phyloP scores from a whole-genome alignment of 1,139 yeast genomes.

The Candida smagusa region DNA sequence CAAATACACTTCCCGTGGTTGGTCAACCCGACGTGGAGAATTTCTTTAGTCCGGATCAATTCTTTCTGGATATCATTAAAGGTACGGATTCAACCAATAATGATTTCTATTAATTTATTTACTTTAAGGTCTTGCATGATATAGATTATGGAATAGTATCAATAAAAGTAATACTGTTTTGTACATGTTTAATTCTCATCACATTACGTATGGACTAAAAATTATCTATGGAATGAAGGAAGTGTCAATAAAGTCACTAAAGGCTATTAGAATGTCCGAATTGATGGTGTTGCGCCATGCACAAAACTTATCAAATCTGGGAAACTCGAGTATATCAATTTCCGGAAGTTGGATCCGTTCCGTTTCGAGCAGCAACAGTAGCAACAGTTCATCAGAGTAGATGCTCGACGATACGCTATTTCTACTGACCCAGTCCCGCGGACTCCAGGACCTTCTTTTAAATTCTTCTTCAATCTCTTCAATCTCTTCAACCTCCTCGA shows the following conservation, averaged over 20 bases:
- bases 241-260: slow-evolving; percentile 1
- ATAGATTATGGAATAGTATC: no score
- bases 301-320: neutral
- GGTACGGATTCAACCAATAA: slow-evolving; percentile 6
- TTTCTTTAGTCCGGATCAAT: slow-evolving; percentile 17
- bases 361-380: neutral
- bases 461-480: neutral
- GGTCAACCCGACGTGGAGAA: slow-evolving; percentile 1
- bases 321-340: neutral
- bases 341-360: neutral
- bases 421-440: neutral
- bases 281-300: neutral
- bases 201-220: neutral
- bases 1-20: slow-evolving; percentile 1
- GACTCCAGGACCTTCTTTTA: neutral
- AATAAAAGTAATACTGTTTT: no score
- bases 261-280: neutral
- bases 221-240: neutral
- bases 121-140: neutral
- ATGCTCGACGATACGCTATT: neutral
- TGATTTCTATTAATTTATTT: slow-evolving; percentile 1
- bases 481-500: no score
- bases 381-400: neutral
- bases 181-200: neutral
- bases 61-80: slow-evolving; percentile 16